phyloP scores from a whole-genome alignment of 192 early-diverging fungal genomes.

The Coemansia sp. region DNA sequence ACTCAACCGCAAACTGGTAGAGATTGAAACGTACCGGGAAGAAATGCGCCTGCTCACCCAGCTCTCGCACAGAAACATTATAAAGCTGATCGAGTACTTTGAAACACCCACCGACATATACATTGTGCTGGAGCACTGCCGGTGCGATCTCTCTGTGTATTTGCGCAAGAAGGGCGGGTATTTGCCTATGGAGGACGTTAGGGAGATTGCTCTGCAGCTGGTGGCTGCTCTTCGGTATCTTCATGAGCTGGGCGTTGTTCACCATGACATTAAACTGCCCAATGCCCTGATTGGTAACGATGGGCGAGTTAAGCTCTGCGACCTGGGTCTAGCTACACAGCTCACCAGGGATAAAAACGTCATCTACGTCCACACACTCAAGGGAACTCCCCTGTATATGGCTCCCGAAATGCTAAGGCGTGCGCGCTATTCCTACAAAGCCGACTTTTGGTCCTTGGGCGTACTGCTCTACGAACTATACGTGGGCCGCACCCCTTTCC shows the following conservation, averaged over 20 bases:
- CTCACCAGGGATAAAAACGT: slow-evolving; percentile 38
- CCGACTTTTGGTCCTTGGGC: slow-evolving; percentile 51
- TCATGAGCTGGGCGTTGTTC: slow-evolving; percentile 65
- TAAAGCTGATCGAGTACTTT: slow-evolving; percentile 51
- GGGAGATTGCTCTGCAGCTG: slow-evolving; percentile 49
- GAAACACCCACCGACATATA: slow-evolving; percentile 45
- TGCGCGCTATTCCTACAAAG: slow-evolving; percentile 49
- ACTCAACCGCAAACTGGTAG: slow-evolving; percentile 24
- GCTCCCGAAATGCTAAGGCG: slow-evolving; percentile 45
- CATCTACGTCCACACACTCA: slow-evolving; percentile 38
- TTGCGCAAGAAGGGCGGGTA: slow-evolving; percentile 36
- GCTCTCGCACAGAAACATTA: slow-evolving; percentile 47
- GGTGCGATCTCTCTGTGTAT: slow-evolving; percentile 43
- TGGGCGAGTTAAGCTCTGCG: slow-evolving; percentile 53
- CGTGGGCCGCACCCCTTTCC: slow-evolving; percentile 49
- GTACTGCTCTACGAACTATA: slow-evolving; percentile 53
- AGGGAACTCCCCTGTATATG: slow-evolving; percentile 50
- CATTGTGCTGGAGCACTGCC: slow-evolving; percentile 53
- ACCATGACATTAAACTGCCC: slow-evolving; percentile 67
- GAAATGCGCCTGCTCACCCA: slow-evolving; percentile 49
- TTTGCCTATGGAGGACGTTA: slow-evolving; percentile 40
- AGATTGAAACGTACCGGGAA: slow-evolving; percentile 50
- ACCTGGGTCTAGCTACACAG: slow-evolving; percentile 52
- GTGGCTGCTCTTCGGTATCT: slow-evolving; percentile 60
- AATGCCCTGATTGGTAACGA: slow-evolving; percentile 64